Evolutionary conservation across 139 green algal genomes (phyloP).

Genomic region (Deuterostichococcus epilithicus): DNA sequence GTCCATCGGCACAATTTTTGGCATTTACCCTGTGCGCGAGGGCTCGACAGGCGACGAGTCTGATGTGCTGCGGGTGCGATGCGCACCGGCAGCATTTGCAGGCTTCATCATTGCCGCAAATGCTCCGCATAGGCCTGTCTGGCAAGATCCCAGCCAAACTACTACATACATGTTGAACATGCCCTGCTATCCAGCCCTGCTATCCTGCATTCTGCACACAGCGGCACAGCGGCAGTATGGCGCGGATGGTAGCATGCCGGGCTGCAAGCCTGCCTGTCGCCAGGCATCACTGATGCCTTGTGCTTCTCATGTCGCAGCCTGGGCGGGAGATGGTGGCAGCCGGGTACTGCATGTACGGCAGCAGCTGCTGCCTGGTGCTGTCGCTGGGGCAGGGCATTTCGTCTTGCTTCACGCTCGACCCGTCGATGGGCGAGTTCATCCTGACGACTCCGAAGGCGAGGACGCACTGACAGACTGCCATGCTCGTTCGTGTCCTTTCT

Average conservation of each 20-base stretch:
- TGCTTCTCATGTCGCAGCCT: constrained; percentile 18
- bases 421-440: constrained; percentile 56
- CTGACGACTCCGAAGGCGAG: constrained; percentile 27
- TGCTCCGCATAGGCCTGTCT: background rate
- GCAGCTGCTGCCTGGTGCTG: constrained; percentile 58
- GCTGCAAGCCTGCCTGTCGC: too few relatives aligned
- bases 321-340: constrained; percentile 56
- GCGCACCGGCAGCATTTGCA: too few relatives aligned
- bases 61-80: constrained; percentile 35
- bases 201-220: too few relatives aligned
- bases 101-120: too few relatives aligned
- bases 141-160: too few relatives aligned
- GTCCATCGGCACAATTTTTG: constrained; percentile 56
- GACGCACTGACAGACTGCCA: background rate
- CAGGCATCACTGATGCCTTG: background rate
- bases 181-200: too few relatives aligned
- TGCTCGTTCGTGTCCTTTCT: too few relatives aligned
- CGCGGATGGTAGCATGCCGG: too few relatives aligned
- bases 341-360: constrained; percentile 71
- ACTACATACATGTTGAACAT: too few relatives aligned
- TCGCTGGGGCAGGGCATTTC: constrained; percentile 35
- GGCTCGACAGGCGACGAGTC: constrained; percentile 19
- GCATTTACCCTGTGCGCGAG: constrained; percentile 44
- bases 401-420: constrained; percentile 66
- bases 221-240: too few relatives aligned